Evolutionary conservation across 2,329 filamentous ascomycete genomes (phyloP), one percentile per base, ranked within the genome.

Genomic region (Tetracladium maxilliforme): DNA sequence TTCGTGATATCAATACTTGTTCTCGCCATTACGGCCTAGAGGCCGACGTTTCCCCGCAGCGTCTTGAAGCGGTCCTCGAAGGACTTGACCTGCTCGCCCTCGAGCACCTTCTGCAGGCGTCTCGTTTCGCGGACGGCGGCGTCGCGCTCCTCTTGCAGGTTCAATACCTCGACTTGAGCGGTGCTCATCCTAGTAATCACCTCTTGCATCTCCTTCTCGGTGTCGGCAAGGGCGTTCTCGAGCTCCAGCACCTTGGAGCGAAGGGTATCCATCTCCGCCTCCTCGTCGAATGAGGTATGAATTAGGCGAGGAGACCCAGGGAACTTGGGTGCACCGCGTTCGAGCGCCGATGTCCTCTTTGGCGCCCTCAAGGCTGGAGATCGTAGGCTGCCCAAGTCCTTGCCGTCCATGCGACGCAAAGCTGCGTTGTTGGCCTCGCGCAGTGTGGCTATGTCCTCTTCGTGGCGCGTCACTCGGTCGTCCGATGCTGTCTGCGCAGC

Each of bases 401-500:
- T n/a, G n/a, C n/a, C n/a, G n/a, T n/a, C n/a, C n/a, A n/a, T n/a
- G n/a, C n/a, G n/a, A n/a, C 61, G 4, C 65, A 13, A 60, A 54
- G 14, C 78, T n/a, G n/a, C n/a, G n/a, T 69, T 82, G 42, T 90
- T 74, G 30, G 70, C 78, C 28, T 92, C 82, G 36, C 77, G 75
- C 27, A 95, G 56, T 13, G 65, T 58, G 11, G 68, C 58, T 19
- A 93, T 66, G 49, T 94, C 84, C 19, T 90, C 82, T 47, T 95
- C 90, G 43, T 94, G 84, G 24, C 72, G 74, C 21, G 69, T 57
- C 29, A 95, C 70, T 19, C 75, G 74, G 24, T 87, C 84, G 46
- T 98, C 90, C 1, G 83, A 87, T 12, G 78, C 69, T 29, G 82
- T 75, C 48, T 95, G 87, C 3, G 87, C 83, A 12, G 70, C 55